Percentiles rank a stretch among this genome's conserved stretches.
Evolutionary conservation across 2,329 filamentous ascomycete species (phyloP).

Genomic region (Cryphonectria naterciae): DNA sequence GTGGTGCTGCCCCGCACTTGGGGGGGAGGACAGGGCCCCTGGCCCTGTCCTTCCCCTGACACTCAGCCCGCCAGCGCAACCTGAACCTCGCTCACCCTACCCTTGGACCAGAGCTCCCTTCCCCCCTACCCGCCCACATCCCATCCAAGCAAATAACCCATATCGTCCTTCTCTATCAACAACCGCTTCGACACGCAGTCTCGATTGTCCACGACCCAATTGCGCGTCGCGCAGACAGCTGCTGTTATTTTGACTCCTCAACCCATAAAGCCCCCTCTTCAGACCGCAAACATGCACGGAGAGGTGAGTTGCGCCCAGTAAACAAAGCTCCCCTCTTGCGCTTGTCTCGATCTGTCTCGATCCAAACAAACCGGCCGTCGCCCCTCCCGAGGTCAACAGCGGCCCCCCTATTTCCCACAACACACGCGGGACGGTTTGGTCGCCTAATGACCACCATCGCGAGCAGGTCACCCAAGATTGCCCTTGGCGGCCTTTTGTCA

Average conservation of each 20-base stretch:
- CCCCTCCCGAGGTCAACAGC: conserved; percentile 6
- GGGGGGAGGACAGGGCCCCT: not conserved
- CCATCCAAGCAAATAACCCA: not conserved
- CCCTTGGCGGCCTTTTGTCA: not conserved
- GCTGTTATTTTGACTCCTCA: not conserved
- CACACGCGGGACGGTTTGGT: conserved; percentile 12
- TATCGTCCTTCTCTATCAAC: conserved; percentile 9
- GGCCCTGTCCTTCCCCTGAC: conserved; percentile 9
- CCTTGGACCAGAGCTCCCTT: conserved; percentile 6
- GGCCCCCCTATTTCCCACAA: conserved; percentile 21
- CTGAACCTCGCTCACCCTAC: not conserved
- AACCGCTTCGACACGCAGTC: not conserved
- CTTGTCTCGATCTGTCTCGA: conserved; percentile 17
- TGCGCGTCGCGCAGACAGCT: conserved; percentile 24
- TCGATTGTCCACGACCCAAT: conserved; percentile 13
- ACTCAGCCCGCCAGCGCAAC: conserved; percentile 7
- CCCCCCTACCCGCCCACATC: not conserved
- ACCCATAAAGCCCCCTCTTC: not conserved
- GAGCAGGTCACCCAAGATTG: not conserved
- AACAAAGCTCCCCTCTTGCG: conserved; percentile 8
- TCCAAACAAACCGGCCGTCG: conserved; percentile 12
- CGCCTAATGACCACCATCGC: conserved; percentile 15
- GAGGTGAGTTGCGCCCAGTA: conserved; percentile 27
- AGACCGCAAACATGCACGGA: conserved; percentile 29
- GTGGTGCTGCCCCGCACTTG: conserved; percentile 6